Evolutionary conservation across 169 alveolate genomes (phyloP).

Genomic region (Plasmodium fragile): DNA sequence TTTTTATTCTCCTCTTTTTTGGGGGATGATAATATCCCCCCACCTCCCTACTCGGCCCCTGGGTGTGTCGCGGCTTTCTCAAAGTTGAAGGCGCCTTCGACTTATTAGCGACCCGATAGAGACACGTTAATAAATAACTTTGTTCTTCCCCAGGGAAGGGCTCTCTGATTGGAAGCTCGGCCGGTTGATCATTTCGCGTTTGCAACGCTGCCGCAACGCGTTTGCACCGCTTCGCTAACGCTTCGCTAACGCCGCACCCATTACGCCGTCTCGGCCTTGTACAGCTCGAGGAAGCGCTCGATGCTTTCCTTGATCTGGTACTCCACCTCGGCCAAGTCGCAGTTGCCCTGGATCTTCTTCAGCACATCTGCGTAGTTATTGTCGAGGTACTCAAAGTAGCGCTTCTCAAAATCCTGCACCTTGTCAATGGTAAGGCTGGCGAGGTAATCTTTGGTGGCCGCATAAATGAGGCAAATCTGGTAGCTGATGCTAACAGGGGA

Average conservation of each 20-base stretch:
- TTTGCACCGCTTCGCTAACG: too few relatives aligned
- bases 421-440: conserved; percentile 83
- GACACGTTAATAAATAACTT: background rate
- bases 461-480: conserved; percentile 87
- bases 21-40: background rate
- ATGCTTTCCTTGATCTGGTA: conserved; percentile 64
- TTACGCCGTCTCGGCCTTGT: background rate
- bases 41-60: background rate
- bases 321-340: conserved; percentile 58
- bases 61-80: background rate
- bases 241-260: background rate
- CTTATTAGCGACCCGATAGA: background rate
- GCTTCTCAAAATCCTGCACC: conserved; percentile 80
- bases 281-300: conserved; percentile 38
- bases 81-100: too few relatives aligned
- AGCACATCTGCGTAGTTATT: conserved; percentile 20
- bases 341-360: conserved; percentile 46
- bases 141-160: background rate
- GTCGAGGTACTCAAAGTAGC: conserved; percentile 33
- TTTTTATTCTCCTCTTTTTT: background rate
- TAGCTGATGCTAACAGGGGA: conserved; percentile 87
- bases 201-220: background rate
- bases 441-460: conserved; percentile 89
- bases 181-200: too few relatives aligned
- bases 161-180: too few relatives aligned